phyloP scores from a whole-genome alignment of 306 rosid genomes.

The Castanea mollissima region DNA sequence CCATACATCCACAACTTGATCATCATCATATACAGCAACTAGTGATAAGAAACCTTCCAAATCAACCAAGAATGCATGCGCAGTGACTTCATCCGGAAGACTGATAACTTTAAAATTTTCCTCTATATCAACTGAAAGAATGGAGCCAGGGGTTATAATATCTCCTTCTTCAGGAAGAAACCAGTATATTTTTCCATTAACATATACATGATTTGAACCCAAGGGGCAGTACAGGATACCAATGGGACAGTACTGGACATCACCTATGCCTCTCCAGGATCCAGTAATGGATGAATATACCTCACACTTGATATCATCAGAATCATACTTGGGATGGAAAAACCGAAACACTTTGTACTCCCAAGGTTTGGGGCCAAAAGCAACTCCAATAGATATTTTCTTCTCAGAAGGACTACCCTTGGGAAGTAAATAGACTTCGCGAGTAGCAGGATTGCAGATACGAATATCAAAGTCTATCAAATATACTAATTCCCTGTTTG shows the following conservation, averaged over 20 bases:
- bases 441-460: conserved; percentile 34
- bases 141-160: background rate
- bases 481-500: background rate
- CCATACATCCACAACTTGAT: conserved; percentile 8
- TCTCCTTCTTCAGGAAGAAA: conserved; percentile 23
- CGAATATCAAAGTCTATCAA: conserved; percentile 18
- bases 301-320: conserved; percentile 19
- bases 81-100: conserved; percentile 16
- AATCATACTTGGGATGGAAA: conserved; percentile 7
- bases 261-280: conserved; percentile 27
- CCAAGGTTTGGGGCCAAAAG: conserved; percentile 17
- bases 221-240: background rate
- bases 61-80: conserved; percentile 14
- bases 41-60: conserved; percentile 26
- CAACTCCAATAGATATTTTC: conserved; percentile 26
- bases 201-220: conserved; percentile 22
- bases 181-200: conserved; percentile 26
- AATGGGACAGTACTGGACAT: conserved; percentile 20
- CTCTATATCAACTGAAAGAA: conserved; percentile 26
- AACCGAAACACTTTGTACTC: conserved; percentile 28
- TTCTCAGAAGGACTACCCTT: conserved; percentile 7
- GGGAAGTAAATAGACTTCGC: conserved; percentile 17
- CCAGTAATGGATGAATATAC: conserved; percentile 20
- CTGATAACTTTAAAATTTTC: conserved; percentile 5
- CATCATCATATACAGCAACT: conserved; percentile 15